Conservation (phyloP, 352 stramenopile species). For the Globisporangium alternatum region DNA sequence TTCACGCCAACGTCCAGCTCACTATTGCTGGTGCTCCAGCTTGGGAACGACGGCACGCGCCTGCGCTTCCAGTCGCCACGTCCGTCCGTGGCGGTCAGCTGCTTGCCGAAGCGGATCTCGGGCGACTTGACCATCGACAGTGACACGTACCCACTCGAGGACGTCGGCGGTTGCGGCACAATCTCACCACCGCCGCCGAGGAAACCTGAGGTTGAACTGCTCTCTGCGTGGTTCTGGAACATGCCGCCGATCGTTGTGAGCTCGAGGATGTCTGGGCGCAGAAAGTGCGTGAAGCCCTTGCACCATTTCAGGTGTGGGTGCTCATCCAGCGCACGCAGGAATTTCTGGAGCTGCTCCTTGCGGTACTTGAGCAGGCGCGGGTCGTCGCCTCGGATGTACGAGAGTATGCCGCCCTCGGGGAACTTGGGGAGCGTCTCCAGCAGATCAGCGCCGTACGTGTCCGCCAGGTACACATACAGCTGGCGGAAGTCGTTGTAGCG, state of each 20-base stretch:
- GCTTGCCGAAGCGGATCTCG: slow-evolving; percentile 66
- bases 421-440: slow-evolving; percentile 58
- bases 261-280: slow-evolving; percentile 54
- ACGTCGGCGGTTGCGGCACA: slow-evolving; percentile 19
- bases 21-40: slow-evolving; percentile 16
- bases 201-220: slow-evolving; percentile 14
- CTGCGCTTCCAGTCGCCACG: slow-evolving; percentile 60
- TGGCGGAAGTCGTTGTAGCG: slow-evolving; percentile 78
- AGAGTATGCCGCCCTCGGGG: slow-evolving; percentile 64
- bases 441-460: slow-evolving; percentile 40
- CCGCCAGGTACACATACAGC: slow-evolving; percentile 55
- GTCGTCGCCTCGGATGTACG: slow-evolving; percentile 73
- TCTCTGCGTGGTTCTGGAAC: slow-evolving; percentile 26
- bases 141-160: slow-evolving; percentile 66
- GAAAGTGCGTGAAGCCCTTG: slow-evolving; percentile 52
- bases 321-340: slow-evolving; percentile 57
- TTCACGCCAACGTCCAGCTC: slow-evolving; percentile 19
- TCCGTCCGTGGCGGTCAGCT: slow-evolving; percentile 25
- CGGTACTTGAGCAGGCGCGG: slow-evolving; percentile 65
- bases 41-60: slow-evolving; percentile 42
- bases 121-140: slow-evolving; percentile 71
- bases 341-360: slow-evolving; percentile 59
- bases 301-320: slow-evolving; percentile 59
- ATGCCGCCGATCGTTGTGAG: slow-evolving; percentile 35
- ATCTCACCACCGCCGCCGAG: slow-evolving; percentile 17